Conservation (phyloP, 306 rosid species). For the Myrica gale region DNA sequence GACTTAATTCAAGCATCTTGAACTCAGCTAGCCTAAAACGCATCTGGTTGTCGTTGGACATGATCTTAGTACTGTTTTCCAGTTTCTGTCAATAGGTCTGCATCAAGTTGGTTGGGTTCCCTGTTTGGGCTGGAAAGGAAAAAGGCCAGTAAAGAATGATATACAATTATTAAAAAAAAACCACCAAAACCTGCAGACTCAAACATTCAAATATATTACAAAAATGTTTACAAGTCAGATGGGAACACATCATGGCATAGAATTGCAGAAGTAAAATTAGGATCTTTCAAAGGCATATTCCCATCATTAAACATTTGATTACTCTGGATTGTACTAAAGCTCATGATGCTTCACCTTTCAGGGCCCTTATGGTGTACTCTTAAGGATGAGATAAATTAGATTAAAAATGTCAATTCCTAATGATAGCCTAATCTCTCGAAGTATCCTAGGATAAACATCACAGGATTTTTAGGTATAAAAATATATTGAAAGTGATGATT, state of each 20-base stretch:
- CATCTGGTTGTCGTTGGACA: background rate
- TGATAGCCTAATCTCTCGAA: constrained; percentile 18
- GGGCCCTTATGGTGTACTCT: constrained; percentile 10
- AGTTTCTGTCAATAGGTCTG: background rate
- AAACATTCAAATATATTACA: background rate
- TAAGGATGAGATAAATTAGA: background rate
- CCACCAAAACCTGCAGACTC: background rate
- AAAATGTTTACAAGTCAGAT: constrained; percentile 8
- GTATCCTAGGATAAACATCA: background rate
- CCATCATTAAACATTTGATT: constrained; percentile 15
- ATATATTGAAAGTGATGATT: background rate
- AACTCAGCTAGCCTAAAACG: background rate
- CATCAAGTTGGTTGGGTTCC: background rate
- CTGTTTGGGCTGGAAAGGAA: background rate
- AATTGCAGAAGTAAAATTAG: constrained; percentile 12
- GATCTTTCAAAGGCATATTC: constrained; percentile 30
- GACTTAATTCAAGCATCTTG: no score
- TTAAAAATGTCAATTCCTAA: constrained; percentile 1
- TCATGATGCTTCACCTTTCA: constrained; percentile 33
- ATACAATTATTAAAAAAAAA: background rate
- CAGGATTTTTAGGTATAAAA: background rate
- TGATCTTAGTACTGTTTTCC: background rate
- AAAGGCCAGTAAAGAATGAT: background rate
- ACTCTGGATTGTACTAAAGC: background rate
- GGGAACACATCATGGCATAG: constrained; percentile 1